phyloP scores from a whole-genome alignment of 2,329 filamentous ascomycete species.

The Periconia macrospinosa region DNA sequence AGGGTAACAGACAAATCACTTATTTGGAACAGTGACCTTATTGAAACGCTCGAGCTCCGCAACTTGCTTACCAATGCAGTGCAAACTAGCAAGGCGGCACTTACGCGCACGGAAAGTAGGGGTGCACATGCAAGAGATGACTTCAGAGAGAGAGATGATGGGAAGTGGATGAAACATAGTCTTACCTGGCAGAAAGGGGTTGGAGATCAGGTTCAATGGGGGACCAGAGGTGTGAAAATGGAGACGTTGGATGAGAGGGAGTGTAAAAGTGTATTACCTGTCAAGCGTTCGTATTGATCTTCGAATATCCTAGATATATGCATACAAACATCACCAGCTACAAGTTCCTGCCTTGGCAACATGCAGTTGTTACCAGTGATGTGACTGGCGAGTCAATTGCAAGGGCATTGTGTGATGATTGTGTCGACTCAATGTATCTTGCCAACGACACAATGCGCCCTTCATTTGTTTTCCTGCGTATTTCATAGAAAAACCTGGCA shows the following conservation, averaged over 20 bases:
- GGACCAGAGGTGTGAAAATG: constrained; percentile 47
- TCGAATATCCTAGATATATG: too few species aligned
- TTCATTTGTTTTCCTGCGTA: too few species aligned
- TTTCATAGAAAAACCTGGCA: too few species aligned
- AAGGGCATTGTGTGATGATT: neutral
- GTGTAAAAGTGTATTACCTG: constrained; percentile 42
- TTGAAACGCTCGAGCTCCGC: constrained; percentile 52
- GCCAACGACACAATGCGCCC: too few species aligned
- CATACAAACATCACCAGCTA: too few species aligned
- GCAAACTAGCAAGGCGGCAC: constrained; percentile 50
- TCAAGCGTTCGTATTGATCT: constrained; percentile 38
- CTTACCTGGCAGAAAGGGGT: constrained; percentile 49
- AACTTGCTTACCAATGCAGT: constrained; percentile 52
- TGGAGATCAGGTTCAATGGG: constrained; percentile 45
- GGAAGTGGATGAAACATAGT: constrained; percentile 52
- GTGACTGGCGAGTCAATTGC: neutral
- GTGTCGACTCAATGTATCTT: too few species aligned
- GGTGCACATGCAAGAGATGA: constrained; percentile 54
- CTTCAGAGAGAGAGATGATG: constrained; percentile 47
- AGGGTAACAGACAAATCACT: constrained; percentile 47
- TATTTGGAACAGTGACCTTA: constrained; percentile 54
- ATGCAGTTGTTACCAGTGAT: neutral
- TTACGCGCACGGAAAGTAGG: constrained; percentile 48
- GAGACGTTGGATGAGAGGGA: constrained; percentile 50
- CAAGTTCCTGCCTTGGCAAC: neutral